Evolutionary conservation across 352 stramenopile genomes (phyloP).

Genomic region (Globisporangium cederbergense): DNA sequence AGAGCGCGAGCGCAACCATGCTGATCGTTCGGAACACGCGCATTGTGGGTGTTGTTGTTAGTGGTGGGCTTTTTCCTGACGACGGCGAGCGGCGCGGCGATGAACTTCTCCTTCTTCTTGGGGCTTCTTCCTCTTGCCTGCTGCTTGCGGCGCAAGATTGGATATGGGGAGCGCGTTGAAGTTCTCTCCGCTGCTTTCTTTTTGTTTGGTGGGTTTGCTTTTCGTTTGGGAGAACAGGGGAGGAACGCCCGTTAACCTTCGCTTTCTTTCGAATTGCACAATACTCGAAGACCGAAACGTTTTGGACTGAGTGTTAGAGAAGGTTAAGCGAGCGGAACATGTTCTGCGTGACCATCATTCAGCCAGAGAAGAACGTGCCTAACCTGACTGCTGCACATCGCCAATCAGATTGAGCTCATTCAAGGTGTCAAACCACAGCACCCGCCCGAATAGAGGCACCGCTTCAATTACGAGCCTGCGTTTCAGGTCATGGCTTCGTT

Average conservation of each 20-base stretch:
- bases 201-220: neutral
- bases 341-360: conserved; percentile 11
- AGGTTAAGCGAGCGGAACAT: conserved; percentile 13
- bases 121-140: conserved; percentile 10
- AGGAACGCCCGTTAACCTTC: conserved; percentile 16
- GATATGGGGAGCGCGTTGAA: conserved; percentile 19
- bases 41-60: conserved; percentile 13
- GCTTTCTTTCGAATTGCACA: neutral
- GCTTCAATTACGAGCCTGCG: neutral
- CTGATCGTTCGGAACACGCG: conserved; percentile 21
- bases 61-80: neutral
- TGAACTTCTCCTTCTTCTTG: conserved; percentile 6
- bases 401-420: conserved; percentile 12
- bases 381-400: neutral
- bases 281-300: neutral
- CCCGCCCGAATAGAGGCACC: neutral
- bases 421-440: conserved; percentile 4
- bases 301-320: conserved; percentile 15
- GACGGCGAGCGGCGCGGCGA: neutral
- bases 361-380: neutral
- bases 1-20: conserved; percentile 28
- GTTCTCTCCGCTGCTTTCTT: conserved; percentile 11
- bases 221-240: neutral
- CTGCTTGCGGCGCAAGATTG: conserved; percentile 15
- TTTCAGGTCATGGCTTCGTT: neutral